Percentiles rank a stretch among this genome's conserved stretches.
These are phyloP conservation scores for Cymbopogon flexuosus DNA, from an alignment of 202 grass and related monocot species.

Conservation along the genomic window DNA sequence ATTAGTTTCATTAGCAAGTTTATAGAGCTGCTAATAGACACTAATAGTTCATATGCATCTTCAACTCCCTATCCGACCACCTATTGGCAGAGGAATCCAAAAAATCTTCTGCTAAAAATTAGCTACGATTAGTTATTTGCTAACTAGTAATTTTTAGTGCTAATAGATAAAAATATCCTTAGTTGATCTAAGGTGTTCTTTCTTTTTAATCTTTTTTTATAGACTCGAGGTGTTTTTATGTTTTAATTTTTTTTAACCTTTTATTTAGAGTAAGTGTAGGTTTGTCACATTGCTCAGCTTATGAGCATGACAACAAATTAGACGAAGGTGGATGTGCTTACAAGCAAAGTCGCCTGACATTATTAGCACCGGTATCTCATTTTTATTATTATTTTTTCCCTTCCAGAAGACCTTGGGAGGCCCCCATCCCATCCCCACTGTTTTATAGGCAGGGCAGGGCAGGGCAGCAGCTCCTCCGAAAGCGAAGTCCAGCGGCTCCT, in stretches of 20 bases:
- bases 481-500: constrained; percentile 30
- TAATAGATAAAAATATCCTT: no score
- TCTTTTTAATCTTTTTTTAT: not conserved
- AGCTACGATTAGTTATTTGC: no score
- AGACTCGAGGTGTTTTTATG: not conserved
- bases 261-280: not conserved
- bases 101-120: no score
- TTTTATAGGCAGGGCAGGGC: constrained; percentile 31
- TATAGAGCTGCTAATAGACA: no score
- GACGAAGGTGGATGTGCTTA: not conserved
- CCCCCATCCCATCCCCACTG: constrained; percentile 17
- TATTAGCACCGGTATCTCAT: not conserved
- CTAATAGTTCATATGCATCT: no score
- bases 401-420: not conserved
- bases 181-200: not conserved
- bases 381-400: not conserved
- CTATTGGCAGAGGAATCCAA: no score
- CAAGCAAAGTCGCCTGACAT: not conserved
- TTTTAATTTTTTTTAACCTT: not conserved
- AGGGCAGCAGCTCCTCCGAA: constrained; percentile 15
- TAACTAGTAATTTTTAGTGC: no score
- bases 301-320: not conserved
- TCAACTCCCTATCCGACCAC: no score
- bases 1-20: no score
- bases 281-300: not conserved